These are phyloP conservation scores for Trichosporon coremiiforme DNA, from an alignment of 1,284 basidiomycete species.

Conservation along the genomic window DNA sequence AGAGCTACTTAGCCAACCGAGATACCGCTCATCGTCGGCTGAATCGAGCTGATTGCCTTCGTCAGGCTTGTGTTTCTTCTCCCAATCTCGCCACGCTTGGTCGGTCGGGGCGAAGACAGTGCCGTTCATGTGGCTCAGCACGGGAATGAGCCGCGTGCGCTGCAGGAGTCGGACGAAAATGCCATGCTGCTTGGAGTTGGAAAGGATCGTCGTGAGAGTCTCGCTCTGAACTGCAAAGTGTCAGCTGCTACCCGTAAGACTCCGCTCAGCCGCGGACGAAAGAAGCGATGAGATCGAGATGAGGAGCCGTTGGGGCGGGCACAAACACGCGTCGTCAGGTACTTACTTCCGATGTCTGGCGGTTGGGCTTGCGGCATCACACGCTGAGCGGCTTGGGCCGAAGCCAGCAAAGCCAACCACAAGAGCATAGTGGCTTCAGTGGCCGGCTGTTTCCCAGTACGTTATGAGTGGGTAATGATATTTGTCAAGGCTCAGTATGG, in stretches of 20 bases:
- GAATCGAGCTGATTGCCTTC: background rate
- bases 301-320: background rate
- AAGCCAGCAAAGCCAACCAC: background rate
- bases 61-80: constrained; percentile 38
- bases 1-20: constrained; percentile 41
- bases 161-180: constrained; percentile 80
- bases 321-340: background rate
- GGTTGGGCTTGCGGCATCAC: constrained; percentile 1
- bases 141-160: constrained; percentile 83
- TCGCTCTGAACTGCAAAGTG: constrained; percentile 26
- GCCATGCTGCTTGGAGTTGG: constrained; percentile 73
- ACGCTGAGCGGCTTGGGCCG: background rate
- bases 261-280: background rate
- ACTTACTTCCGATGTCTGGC: constrained; percentile 12
- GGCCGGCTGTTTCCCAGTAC: background rate
- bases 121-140: constrained; percentile 77
- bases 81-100: constrained; percentile 68
- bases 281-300: too few species aligned
- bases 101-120: constrained; percentile 97
- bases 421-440: constrained; percentile 8
- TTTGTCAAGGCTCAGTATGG: background rate
- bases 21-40: constrained; percentile 12
- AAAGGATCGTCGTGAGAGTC: constrained; percentile 74
- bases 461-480: background rate
- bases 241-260: background rate